Base-by-base conservation (phyloP, 768 basidiomycete genomes). In the Lentinula detonsa region DNA sequence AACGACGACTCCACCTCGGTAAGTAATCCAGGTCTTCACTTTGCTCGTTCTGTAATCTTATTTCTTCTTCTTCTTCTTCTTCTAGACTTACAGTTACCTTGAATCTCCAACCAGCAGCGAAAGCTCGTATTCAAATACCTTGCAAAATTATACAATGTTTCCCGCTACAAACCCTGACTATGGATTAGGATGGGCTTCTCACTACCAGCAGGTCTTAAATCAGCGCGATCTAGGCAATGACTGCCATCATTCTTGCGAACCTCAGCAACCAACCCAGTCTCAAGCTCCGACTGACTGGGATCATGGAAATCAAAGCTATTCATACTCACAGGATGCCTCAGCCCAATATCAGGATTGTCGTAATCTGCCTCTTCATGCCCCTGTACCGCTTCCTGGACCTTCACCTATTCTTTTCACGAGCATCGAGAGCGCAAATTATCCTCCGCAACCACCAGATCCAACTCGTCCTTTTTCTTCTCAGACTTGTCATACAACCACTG, bases 231-330 rank as follows among this genome's bases (percentile, higher is more conserved):
- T 13, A 5, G 37, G 13, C 11, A n/a, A 42, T 16, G 16, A 18
- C 55, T 11, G 23, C 18, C 18, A 55, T 9, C 7, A 28, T 5
- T 31, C 21, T 28, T 28, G 21, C 35, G 53, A 39, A 34, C 31
- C 31, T 39, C 53, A 54, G n/a, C 21, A 18, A 8, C n/a, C 55
- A 42, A 13, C 11, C 21, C 15, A 9, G 23, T 21, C 55, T 40
- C 55, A 56, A 4, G 28, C 10, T 2, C 43, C 40, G 21, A 21
- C 9, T 33, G 16, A 42, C 39, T 56, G 55, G 62, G 66, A 45
- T 72, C 73, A 81, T 83, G 33, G 59, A 46, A 28, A 40, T 48
- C 13, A 51, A 63, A 2, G 39, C 54, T 4, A 58, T 37, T 11
- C 66, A 69, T 57, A 11, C 63, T 33, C 69, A 66, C 34, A 50